A percentile compares a stretch with the other conserved stretches of the same genome.
Conservation (phyloP, 352 stramenopile genomes). For the Pythium oligandrum region DNA sequence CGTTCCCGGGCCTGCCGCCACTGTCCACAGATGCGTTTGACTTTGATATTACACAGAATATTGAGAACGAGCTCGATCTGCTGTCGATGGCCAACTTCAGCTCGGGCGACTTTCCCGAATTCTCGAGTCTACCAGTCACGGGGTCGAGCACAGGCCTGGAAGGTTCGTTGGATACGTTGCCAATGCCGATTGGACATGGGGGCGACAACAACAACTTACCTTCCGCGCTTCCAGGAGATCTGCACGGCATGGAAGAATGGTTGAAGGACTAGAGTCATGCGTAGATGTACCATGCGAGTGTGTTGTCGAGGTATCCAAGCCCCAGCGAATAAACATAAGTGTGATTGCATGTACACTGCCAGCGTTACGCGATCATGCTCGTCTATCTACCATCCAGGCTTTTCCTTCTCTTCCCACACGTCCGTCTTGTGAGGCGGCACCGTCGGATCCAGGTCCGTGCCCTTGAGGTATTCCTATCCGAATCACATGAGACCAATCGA, state of each 20-base stretch:
- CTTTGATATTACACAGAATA: slow-evolving; percentile 74
- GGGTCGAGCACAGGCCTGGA: slow-evolving; percentile 25
- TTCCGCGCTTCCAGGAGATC: slow-evolving; percentile 52
- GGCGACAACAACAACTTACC: slow-evolving; percentile 35
- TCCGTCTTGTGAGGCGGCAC: slow-evolving; percentile 45
- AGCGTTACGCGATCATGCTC: background rate
- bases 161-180: slow-evolving; percentile 39
- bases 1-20: slow-evolving; percentile 50
- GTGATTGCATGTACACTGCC: too few relatives aligned
- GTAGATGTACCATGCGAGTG: background rate
- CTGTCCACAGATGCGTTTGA: slow-evolving; percentile 63
- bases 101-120: slow-evolving; percentile 9
- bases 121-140: slow-evolving; percentile 10
- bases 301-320: too few relatives aligned
- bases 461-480: slow-evolving; percentile 54
- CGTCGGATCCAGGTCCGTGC: slow-evolving; percentile 55
- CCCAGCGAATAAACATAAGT: background rate
- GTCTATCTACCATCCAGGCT: slow-evolving; percentile 51
- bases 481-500: background rate
- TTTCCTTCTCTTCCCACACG: slow-evolving; percentile 67
- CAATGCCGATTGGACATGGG: slow-evolving; percentile 62
- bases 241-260: slow-evolving; percentile 80
- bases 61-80: slow-evolving; percentile 75
- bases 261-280: slow-evolving; percentile 57
- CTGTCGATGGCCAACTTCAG: slow-evolving; percentile 68